Conservation (phyloP, 441 rosid genomes). For the Manihot esculenta region DNA sequence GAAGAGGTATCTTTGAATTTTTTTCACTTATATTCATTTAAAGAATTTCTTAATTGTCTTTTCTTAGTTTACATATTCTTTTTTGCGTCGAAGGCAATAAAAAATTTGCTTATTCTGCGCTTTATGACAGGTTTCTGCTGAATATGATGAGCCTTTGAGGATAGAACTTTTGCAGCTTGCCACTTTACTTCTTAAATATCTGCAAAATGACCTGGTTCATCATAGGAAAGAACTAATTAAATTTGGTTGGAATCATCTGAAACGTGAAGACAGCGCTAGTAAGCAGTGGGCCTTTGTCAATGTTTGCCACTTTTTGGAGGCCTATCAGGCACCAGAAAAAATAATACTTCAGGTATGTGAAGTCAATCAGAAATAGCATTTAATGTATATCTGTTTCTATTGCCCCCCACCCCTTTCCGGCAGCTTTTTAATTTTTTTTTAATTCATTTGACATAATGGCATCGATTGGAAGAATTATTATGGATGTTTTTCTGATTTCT, state of each 20-base stretch:
- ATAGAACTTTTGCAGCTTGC: conserved; percentile 99
- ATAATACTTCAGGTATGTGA: conserved; percentile 91
- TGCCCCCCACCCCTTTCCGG: not conserved
- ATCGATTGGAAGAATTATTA: not conserved
- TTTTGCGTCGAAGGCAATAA: conserved; percentile 4
- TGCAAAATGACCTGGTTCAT: conserved; percentile 92
- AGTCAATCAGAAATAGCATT: not conserved
- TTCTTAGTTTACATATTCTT: not conserved
- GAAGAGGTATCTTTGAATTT: conserved; percentile 68
- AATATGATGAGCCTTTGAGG: conserved; percentile 97
- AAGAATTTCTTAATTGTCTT: not conserved
- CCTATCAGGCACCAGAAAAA: conserved; percentile 99
- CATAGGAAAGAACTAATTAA: conserved; percentile 98
- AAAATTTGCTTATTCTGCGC: conserved; percentile 16
- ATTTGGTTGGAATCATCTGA: conserved; percentile 99
- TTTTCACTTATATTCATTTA: conserved; percentile 2
- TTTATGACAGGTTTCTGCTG: conserved; percentile 83
- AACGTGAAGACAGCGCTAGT: conserved; percentile 99
- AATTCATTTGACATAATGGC: too few relatives aligned
- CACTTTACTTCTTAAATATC: conserved; percentile 94
- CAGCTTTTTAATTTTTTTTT: too few relatives aligned
- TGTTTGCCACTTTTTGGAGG: conserved; percentile 99
- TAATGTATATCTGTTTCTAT: not conserved
- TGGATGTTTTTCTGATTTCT: not conserved
- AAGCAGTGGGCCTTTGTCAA: conserved; percentile 99